phyloP scores from a whole-genome alignment of 495 filamentous ascomycete species.

The Podospora pseudocomata region DNA sequence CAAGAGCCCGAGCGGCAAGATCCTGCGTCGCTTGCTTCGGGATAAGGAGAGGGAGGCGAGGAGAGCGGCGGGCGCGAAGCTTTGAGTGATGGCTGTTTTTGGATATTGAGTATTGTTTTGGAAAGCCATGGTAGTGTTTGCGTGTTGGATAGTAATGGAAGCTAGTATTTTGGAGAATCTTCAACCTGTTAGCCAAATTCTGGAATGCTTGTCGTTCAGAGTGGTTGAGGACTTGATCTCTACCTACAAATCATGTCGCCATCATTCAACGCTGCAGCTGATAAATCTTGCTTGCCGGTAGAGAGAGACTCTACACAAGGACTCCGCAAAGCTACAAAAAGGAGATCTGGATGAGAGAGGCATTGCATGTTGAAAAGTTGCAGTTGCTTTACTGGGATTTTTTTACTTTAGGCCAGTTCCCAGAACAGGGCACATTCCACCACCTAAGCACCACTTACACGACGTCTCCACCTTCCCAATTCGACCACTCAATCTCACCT shows the following conservation, averaged over 20 bases:
- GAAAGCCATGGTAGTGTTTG: neutral
- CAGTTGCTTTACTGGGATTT: too few species aligned
- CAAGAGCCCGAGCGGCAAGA: slow-evolving; percentile 93
- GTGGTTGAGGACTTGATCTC: neutral
- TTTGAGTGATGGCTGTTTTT: slow-evolving; percentile 25
- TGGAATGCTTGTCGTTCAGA: neutral
- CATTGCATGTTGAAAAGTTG: too few species aligned
- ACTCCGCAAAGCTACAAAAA: neutral
- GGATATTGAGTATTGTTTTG: neutral
- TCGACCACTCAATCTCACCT: slow-evolving; percentile 11
- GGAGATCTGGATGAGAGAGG: too few species aligned
- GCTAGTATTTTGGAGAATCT: neutral
- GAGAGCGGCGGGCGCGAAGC: slow-evolving; percentile 55
- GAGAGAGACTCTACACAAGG: neutral
- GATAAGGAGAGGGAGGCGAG: slow-evolving; percentile 73
- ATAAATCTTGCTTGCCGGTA: neutral
- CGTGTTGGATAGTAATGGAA: neutral
- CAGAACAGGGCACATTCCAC: too few species aligned
- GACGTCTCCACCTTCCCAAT: slow-evolving; percentile 5
- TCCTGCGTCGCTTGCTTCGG: slow-evolving; percentile 72
- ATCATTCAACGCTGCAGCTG: neutral
- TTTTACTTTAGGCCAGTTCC: too few species aligned
- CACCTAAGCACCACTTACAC: slow-evolving; percentile 3
- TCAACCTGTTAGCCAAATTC: neutral
- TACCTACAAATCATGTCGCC: neutral